A percentile compares a stretch with the other conserved stretches of the same genome.
Evolutionary conservation across 768 basidiomycete genomes (phyloP).

Genomic region (Russula olivacea): DNA sequence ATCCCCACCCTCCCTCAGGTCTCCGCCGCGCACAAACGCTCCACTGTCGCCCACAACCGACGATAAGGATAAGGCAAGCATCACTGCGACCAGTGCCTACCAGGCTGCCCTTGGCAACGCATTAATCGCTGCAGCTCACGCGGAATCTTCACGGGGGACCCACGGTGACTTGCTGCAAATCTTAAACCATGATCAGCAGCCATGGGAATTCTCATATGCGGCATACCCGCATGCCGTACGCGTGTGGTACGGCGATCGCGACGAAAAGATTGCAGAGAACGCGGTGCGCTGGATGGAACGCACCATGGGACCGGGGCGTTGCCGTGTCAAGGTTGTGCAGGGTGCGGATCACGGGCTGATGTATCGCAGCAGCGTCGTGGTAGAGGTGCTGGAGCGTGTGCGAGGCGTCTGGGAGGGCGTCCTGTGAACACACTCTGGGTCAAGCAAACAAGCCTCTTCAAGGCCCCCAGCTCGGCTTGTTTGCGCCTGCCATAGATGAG

Average conservation of each 20-base stretch:
- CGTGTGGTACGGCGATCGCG: slow-evolving; percentile 91
- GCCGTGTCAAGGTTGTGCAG: slow-evolving; percentile 73
- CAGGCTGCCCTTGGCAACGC: slow-evolving; percentile 82
- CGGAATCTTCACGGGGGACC: slow-evolving; percentile 87
- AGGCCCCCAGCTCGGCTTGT: background rate
- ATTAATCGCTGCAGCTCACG: slow-evolving; percentile 88
- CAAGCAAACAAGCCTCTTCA: background rate
- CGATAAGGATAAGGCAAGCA: slow-evolving; percentile 14
- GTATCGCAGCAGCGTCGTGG: slow-evolving; percentile 83
- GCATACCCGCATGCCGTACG: slow-evolving; percentile 70
- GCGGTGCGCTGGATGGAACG: slow-evolving; percentile 91
- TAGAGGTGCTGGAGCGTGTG: slow-evolving; percentile 74
- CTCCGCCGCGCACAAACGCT: slow-evolving; percentile 45
- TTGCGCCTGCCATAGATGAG: background rate
- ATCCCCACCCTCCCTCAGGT: slow-evolving; percentile 42
- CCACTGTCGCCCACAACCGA: slow-evolving; percentile 32
- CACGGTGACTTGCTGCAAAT: slow-evolving; percentile 90
- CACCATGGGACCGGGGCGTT: slow-evolving; percentile 68
- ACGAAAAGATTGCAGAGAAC: slow-evolving; percentile 90
- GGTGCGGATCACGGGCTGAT: slow-evolving; percentile 91
- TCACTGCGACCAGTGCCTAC: slow-evolving; percentile 38
- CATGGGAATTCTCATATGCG: slow-evolving; percentile 87
- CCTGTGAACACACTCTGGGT: background rate
- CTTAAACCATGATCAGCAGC: slow-evolving; percentile 79
- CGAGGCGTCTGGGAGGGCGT: slow-evolving; percentile 39